Evolutionary conservation across 441 rosid genomes (phyloP).

Genomic region (Viola pubescens): DNA sequence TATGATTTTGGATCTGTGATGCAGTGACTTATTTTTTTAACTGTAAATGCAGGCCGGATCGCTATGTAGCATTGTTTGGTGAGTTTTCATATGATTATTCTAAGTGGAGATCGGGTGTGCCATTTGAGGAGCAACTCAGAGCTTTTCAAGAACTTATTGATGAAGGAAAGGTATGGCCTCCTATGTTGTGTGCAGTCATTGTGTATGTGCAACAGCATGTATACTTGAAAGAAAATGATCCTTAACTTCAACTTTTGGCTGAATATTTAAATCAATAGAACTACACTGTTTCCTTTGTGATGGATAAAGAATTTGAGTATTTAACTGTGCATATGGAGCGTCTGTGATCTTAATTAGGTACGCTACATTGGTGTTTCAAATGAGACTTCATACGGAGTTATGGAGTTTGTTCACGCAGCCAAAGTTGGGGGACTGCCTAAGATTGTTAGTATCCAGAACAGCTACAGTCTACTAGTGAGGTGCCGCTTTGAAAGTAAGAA

Average conservation of each 20-base stretch:
- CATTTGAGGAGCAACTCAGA: conserved; percentile 72
- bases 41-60: conserved; percentile 76
- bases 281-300: not conserved
- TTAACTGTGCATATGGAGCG: conserved; percentile 8
- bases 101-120: conserved; percentile 78
- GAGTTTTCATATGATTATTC: conserved; percentile 48
- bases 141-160: conserved; percentile 75
- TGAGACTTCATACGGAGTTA: conserved; percentile 87
- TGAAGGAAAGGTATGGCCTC: conserved; percentile 68
- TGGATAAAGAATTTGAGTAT: not conserved
- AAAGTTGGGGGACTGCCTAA: conserved; percentile 76
- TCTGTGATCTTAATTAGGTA: conserved; percentile 39
- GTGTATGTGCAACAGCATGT: not conserved
- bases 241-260: too few relatives aligned
- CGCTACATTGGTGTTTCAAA: conserved; percentile 87
- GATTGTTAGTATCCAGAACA: conserved; percentile 85
- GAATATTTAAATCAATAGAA: too few relatives aligned
- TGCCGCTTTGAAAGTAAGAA: conserved; percentile 57
- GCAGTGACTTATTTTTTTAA: conserved; percentile 3
- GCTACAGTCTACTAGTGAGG: conserved; percentile 70
- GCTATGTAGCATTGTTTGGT: conserved; percentile 82
- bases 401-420: conserved; percentile 87
- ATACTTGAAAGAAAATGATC: not conserved
- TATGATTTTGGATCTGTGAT: not conserved
- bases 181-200: not conserved